Evolutionary conservation across 129 eudicot genomes (phyloP), one percentile per base, ranked within the genome.

Genomic region (Ambrosia trifida): DNA sequence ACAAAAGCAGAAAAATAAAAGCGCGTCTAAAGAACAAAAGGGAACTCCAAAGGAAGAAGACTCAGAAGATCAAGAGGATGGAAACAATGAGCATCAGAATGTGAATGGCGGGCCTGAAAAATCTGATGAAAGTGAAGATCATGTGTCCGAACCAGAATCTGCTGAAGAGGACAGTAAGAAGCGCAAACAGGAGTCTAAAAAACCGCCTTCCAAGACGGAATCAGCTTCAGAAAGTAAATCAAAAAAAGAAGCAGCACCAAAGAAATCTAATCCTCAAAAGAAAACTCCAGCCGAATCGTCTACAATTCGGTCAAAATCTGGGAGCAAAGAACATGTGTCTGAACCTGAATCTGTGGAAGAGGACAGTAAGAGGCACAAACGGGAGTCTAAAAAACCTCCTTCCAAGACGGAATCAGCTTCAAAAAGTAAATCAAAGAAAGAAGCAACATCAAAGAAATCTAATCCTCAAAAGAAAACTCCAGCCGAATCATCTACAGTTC

Each of bases 341-440:
- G 96, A 81, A 70, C 82, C 75, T 24, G 88, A 87, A 47, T 78
- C 91, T 62, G 91, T 75, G 54, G 82, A 84, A 24, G 90, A 49
- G 58, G 62, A 64, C 24, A 63, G 75, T 68, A 76, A 76, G 54
- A 85, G 83, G 71, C 80, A 66, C 57, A 85, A 86, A 73, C 74
- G 49, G 13, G 70, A 51, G 59, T 73, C 84, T 7, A 76, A 62
- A 57, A 87, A 87, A 54, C 64, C 76, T 47, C 51, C 85, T 50
- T 61, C 79, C 47, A 83, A 82, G 76, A 83, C 65, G 78, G 77
- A 72, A 72, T 76, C 92, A 62, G 56, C 88, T 68, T 80, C 69
- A 28, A 87, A 83, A 59, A 66, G 79, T 31, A 84, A 78, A 76
- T 65, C 85, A 47, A 80, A 83, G 74, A 85, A 85, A 68, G 80